A percentile compares a stretch with the other conserved stretches of the same genome.
These are phyloP conservation scores for Elsinoe fawcettii DNA, from an alignment of 2,329 filamentous ascomycete genomes.

Conservation along the genomic window DNA sequence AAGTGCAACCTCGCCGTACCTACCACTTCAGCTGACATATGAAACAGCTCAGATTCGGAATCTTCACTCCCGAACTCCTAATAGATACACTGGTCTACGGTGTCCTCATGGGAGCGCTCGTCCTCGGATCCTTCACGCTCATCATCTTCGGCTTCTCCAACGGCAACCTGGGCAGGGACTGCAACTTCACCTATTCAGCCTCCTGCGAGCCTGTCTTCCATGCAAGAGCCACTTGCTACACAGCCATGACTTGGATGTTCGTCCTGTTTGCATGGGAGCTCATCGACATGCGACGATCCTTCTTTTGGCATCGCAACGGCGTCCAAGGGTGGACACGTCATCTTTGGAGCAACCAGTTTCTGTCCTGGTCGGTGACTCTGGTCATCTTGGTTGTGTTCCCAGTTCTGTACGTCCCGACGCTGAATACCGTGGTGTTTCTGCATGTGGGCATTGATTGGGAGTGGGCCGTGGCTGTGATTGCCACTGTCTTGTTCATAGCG, in stretches of 20 bases:
- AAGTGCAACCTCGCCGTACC: too few relatives aligned
- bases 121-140: constrained; percentile 54
- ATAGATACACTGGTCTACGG: constrained; percentile 76
- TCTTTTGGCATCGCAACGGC: constrained; percentile 68
- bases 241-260: constrained; percentile 67
- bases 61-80: constrained; percentile 71
- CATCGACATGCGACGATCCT: constrained; percentile 62
- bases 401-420: constrained; percentile 56
- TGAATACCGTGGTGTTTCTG: constrained; percentile 59
- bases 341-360: constrained; percentile 64
- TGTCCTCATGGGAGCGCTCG: constrained; percentile 63
- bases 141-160: constrained; percentile 56
- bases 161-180: constrained; percentile 40
- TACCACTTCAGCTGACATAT: too few relatives aligned
- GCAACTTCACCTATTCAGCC: constrained; percentile 52
- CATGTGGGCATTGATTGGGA: constrained; percentile 61
- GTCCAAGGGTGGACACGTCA: constrained; percentile 56
- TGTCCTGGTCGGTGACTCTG: constrained; percentile 38
- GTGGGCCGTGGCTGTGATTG: too few relatives aligned
- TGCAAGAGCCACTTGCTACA: constrained; percentile 67
- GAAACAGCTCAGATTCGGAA: constrained; percentile 57
- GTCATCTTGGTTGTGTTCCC: constrained; percentile 42
- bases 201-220: constrained; percentile 59
- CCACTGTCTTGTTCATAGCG: constrained; percentile 55
- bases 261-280: constrained; percentile 75